These are phyloP conservation scores for Magnusiomyces sp. DNA, from an alignment of 1,139 yeast species.

Conservation along the genomic window DNA sequence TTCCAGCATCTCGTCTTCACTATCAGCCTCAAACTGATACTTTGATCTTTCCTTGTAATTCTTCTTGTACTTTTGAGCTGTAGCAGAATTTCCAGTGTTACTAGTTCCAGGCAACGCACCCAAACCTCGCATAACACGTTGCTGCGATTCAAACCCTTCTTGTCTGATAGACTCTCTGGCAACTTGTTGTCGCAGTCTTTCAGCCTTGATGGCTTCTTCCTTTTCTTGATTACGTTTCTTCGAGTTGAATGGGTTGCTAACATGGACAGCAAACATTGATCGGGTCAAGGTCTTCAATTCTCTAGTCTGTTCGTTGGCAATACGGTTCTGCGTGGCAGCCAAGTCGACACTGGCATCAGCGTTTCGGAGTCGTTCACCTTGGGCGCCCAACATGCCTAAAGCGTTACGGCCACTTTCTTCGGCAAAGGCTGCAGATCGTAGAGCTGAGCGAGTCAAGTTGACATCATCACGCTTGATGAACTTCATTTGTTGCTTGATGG, in stretches of 20 bases:
- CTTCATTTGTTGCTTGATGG: conserved; percentile 72
- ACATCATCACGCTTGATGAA: conserved; percentile 85
- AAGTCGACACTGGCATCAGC: conserved; percentile 71
- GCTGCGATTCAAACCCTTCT: conserved; percentile 39
- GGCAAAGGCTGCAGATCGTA: conserved; percentile 85
- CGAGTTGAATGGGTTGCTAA: conserved; percentile 78
- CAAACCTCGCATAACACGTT: conserved; percentile 40
- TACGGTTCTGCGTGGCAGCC: conserved; percentile 72
- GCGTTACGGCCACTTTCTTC: conserved; percentile 87
- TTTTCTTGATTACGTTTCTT: conserved; percentile 67
- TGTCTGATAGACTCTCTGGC: conserved; percentile 38
- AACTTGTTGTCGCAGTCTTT: conserved; percentile 49
- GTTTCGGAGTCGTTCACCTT: conserved; percentile 73
- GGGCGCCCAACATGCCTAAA: conserved; percentile 85
- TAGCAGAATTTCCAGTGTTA: conserved; percentile 29
- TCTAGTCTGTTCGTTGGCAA: conserved; percentile 76
- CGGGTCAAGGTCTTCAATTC: conserved; percentile 76
- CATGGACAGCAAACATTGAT: conserved; percentile 74
- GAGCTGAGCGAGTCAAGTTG: conserved; percentile 75
- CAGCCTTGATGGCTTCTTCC: conserved; percentile 62
- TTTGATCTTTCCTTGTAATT: not conserved
- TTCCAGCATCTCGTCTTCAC: conserved; percentile 33
- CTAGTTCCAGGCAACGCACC: conserved; percentile 19
- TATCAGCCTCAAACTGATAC: not conserved
- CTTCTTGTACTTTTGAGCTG: conserved; percentile 19